Conservation (phyloP, 305 asterid species). For the Petunia hybrid region DNA sequence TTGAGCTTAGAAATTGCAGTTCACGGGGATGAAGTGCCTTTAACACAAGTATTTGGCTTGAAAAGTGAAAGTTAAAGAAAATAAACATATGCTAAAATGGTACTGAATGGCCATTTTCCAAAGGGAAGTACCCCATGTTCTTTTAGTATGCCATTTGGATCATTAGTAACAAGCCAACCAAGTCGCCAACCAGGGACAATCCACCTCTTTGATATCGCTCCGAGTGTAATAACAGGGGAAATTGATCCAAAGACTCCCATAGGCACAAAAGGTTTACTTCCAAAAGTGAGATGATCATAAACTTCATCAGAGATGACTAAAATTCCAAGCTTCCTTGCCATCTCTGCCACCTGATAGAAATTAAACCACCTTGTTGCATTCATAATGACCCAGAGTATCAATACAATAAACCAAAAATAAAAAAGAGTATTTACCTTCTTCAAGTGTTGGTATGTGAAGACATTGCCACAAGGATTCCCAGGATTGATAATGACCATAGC, state of each 20-base stretch:
- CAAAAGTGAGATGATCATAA: conserved; percentile 72
- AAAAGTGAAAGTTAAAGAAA: background rate
- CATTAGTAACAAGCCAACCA: conserved; percentile 80
- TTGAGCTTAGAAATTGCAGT: background rate
- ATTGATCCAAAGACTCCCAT: conserved; percentile 90
- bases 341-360: conserved; percentile 66
- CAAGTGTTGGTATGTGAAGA: conserved; percentile 66
- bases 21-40: background rate
- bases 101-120: background rate
- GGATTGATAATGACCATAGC: conserved; percentile 83
- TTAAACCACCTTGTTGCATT: background rate
- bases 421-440: conserved; percentile 52
- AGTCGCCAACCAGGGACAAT: conserved; percentile 85
- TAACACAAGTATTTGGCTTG: background rate
- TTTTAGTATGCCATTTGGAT: conserved; percentile 65
- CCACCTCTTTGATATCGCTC: conserved; percentile 89
- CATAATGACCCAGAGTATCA: conserved; percentile 9
- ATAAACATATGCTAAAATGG: no score
- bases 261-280: conserved; percentile 75
- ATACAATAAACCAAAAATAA: background rate
- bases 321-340: conserved; percentile 82
- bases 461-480: conserved; percentile 91
- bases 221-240: conserved; percentile 72
- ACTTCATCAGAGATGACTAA: conserved; percentile 84
- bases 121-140: conserved; percentile 62